These are phyloP conservation scores for Boletus sp. DNA, from an alignment of 768 basidiomycete genomes.

Conservation along the genomic window DNA sequence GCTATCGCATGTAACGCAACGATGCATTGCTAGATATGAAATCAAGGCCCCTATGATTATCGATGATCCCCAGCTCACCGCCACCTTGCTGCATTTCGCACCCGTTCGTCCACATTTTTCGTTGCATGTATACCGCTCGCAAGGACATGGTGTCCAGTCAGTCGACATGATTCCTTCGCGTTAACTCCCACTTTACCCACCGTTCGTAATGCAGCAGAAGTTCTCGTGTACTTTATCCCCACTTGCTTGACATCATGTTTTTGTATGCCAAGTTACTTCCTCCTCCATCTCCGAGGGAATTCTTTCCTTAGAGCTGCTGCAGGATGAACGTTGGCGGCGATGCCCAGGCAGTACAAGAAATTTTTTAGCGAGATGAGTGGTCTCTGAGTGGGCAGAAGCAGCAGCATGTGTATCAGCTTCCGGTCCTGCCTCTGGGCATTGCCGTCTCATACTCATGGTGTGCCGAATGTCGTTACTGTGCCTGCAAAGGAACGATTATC, in stretches of 20 bases:
- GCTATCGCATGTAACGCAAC: conserved; percentile 14
- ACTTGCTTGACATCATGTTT: conserved; percentile 1
- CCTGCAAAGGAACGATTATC: conserved; percentile 16
- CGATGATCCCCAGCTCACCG: conserved; percentile 11
- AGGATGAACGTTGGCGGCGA: conserved; percentile 4
- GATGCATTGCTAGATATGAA: conserved; percentile 29
- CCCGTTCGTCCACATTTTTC: conserved; percentile 13
- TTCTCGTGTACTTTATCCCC: conserved; percentile 7
- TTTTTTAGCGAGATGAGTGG: conserved; percentile 26
- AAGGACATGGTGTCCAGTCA: background rate
- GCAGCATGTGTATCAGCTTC: conserved; percentile 24
- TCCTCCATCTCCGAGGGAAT: conserved; percentile 25
- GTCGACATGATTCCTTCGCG: conserved; percentile 6
- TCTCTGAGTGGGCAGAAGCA: conserved; percentile 31
- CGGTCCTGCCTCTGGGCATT: conserved; percentile 25
- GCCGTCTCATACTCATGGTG: conserved; percentile 18
- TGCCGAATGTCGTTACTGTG: conserved; percentile 7
- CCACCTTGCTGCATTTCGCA: conserved; percentile 7
- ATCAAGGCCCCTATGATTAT: conserved; percentile 26
- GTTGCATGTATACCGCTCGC: conserved; percentile 3
- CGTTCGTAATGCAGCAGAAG: background rate
- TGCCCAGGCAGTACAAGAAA: conserved; percentile 16
- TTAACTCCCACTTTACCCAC: conserved; percentile 5
- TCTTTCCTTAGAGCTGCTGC: background rate
- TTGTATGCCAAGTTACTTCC: background rate